phyloP scores from a whole-genome alignment of 768 basidiomycete species.

The Leccinum imitatum region DNA sequence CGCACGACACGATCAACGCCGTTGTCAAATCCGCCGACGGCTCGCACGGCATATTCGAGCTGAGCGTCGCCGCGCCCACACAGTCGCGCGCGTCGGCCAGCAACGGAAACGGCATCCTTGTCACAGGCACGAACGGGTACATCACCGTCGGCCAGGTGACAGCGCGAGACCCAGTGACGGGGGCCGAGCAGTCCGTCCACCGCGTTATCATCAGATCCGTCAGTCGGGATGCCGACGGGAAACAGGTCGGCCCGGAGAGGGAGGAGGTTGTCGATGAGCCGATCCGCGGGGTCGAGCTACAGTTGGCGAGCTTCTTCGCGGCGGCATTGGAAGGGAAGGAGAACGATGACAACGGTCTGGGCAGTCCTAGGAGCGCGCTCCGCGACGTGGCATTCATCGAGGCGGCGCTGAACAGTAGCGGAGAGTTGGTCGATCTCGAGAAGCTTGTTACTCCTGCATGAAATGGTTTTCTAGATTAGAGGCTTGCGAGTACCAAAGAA shows the following conservation, averaged over 20 bases:
- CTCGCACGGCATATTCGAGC: slow-evolving; percentile 57
- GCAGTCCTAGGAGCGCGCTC: slow-evolving; percentile 62
- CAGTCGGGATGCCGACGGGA: slow-evolving; percentile 21
- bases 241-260: slow-evolving; percentile 31
- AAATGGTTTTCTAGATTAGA: neutral
- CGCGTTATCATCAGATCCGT: slow-evolving; percentile 41
- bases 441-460: slow-evolving; percentile 27
- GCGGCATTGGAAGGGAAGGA: slow-evolving; percentile 47
- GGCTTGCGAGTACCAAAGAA: neutral
- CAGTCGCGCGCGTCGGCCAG: slow-evolving; percentile 34
- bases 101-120: slow-evolving; percentile 33
- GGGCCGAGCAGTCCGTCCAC: slow-evolving; percentile 26
- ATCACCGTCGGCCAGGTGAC: slow-evolving; percentile 43
- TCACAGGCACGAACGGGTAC: slow-evolving; percentile 67
- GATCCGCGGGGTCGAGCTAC: slow-evolving; percentile 52
- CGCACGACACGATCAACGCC: slow-evolving; percentile 76
- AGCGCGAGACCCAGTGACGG: slow-evolving; percentile 24
- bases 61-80: slow-evolving; percentile 63
- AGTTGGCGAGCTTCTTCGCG: slow-evolving; percentile 59
- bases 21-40: slow-evolving; percentile 47
- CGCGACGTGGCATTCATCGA: slow-evolving; percentile 79
- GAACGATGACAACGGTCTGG: slow-evolving; percentile 42
- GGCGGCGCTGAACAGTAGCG: slow-evolving; percentile 68
- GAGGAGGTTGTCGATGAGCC: slow-evolving; percentile 48
- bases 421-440: slow-evolving; percentile 56